Evolutionary conservation across 2,329 filamentous ascomycete species (phyloP), one percentile per base, ranked within the genome.

Genomic region (Stagonosporopsis rhizophila): DNA sequence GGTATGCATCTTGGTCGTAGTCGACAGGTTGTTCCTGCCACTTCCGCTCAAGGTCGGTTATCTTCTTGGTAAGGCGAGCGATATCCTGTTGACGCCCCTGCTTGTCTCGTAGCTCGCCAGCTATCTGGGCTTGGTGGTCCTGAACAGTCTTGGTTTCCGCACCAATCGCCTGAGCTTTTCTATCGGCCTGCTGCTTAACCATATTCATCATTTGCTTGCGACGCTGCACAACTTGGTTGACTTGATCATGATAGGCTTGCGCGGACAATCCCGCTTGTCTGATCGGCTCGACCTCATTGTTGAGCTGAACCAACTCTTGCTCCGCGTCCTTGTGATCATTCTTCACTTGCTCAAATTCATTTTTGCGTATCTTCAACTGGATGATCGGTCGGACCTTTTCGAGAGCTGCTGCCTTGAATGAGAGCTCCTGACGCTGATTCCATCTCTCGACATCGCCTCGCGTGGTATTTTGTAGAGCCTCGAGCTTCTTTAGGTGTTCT

Each of bases 381-480:
- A 89, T 83, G 34, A 92, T 79, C 0, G 89, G 86, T 35, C 87
- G 83, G 23, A 86, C 83, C 32, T 83, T 84, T 61, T 89, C 81
- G 41, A 96, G 81, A 42, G 89, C 81, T 23, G 83, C 78, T 4
- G 94, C 53, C 84, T 85, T 48, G 44, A 84, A 79, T 67, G 89
- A 80, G 45, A 92, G 85, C 48, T 85, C 82, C 52, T 89, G 85
- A 54, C 92, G 86, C 73, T 98, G 89, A 44, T 86, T 85, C 68
- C 95, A 83, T 61, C 91, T 87, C 66, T 96, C 89, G 22, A 98
- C 92, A 68, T 97, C 93, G 9, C 85, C 87, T 67, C 90, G 86
- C 40, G 96, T 85, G 45, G 86, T 84, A 49, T 83, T 82, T 69
- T 98, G 94, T 25, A 92, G 87, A 37, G 79, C 83, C 71, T 96